Conservation (phyloP, 1,284 basidiomycete species). For the Cryptococcus amylolentus region DNA sequence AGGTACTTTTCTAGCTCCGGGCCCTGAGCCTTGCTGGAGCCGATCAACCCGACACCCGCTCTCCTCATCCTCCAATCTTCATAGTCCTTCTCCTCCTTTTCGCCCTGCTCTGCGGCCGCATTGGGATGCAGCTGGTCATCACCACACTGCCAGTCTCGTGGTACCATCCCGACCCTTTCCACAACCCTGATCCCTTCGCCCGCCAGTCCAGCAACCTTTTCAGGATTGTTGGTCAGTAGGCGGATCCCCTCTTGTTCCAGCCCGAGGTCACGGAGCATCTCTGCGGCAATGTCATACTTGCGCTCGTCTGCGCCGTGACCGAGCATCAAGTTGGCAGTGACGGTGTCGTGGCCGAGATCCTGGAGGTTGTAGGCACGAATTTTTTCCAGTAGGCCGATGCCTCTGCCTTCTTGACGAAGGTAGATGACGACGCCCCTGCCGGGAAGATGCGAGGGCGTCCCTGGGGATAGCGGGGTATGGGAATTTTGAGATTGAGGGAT, state of each 20-base stretch:
- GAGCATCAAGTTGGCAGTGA: slow-evolving; percentile 91
- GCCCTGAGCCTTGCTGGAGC: slow-evolving; percentile 72
- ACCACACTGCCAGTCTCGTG: slow-evolving; percentile 71
- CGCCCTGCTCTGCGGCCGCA: slow-evolving; percentile 12
- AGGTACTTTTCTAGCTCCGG: slow-evolving; percentile 93
- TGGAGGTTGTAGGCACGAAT: slow-evolving; percentile 98
- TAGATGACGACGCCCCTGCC: slow-evolving; percentile 95
- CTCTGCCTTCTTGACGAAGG: slow-evolving; percentile 96
- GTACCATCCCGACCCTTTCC: slow-evolving; percentile 92
- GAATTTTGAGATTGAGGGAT: slow-evolving; percentile 36
- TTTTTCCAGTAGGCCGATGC: slow-evolving; percentile 93
- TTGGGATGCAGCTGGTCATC: slow-evolving; percentile 7
- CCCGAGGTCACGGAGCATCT: slow-evolving; percentile 83
- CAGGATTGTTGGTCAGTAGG: slow-evolving; percentile 95
- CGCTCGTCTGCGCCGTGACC: slow-evolving; percentile 93
- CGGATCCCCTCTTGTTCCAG: slow-evolving; percentile 64
- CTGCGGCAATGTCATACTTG: slow-evolving; percentile 85
- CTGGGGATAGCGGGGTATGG: slow-evolving; percentile 22
- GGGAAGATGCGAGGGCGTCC: slow-evolving; percentile 46
- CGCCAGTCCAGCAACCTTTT: slow-evolving; percentile 86
- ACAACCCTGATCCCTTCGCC: slow-evolving; percentile 74
- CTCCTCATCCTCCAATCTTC: slow-evolving; percentile 54
- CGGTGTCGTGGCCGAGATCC: slow-evolving; percentile 97
- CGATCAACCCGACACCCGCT: slow-evolving; percentile 77
- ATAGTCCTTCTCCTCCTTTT: slow-evolving; percentile 40